Evolutionary conservation across 768 basidiomycete species (phyloP), one percentile per base, ranked within the genome.

Genomic region (Boletus sensibilis): DNA sequence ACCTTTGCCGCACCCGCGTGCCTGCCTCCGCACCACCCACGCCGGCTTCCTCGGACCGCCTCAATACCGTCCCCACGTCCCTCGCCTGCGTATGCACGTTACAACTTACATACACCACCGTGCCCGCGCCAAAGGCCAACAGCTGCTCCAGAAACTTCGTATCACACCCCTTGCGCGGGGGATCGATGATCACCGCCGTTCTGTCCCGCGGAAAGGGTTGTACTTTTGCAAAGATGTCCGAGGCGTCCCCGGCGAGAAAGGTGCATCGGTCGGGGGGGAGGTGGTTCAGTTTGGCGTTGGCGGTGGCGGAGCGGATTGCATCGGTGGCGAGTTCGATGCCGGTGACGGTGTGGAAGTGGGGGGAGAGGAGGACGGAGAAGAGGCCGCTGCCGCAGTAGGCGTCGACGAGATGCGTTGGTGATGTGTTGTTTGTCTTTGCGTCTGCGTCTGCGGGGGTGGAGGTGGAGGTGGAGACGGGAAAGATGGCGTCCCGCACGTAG

Each of bases 121-220:
- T 82, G 53, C 75, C 73, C 13, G 87, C 78, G 37, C 84, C 74
- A 72, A 98, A 90, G 7, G 65, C 69, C 49, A 95, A 66, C 35
- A 97, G 72, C 74, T 98, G 96, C 39, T 79, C 72, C 39, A 98
- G 78, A 60, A 92, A 92, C 23, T 76, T 73, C 43, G 84, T 82
- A 71, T 96, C 94, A 66, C 92, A 96, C 21, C 97, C 97, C 71
- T 98, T 98, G 59, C 96, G 79, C 7, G 96, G 97, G 1, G 97
- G 97, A 69, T 99, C 90, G 68, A 92, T 85, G 41, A 94, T 73
- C 45, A 94, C 77, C 5, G 81, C 90, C 9, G 92, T 91, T 54
- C 75, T 71, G 3, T 74, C 75, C 0, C 83, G 74, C 0, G 90
- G 91, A 68, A 92, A 94, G 40, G 80, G 74, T 3, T 67, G 62